Conservation (phyloP, 2,329 filamentous ascomycete genomes). For the Clonostachys sp. region DNA sequence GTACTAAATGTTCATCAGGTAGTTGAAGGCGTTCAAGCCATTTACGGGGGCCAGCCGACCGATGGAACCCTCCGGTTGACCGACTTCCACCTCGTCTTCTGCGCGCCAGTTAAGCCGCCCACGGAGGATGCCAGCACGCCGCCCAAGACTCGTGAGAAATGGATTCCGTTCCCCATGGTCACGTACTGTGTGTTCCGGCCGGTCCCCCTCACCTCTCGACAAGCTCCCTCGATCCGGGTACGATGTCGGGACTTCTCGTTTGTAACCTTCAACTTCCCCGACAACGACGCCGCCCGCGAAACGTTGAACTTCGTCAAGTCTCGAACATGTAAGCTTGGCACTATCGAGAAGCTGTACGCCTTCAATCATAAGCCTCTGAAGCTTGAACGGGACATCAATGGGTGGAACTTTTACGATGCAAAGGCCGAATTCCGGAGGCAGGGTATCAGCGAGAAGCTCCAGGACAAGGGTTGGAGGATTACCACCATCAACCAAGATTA, state of each 20-base stretch:
- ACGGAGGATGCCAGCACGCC: slow-evolving; percentile 11
- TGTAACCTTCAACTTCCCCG: slow-evolving; percentile 81
- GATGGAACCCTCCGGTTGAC: slow-evolving; percentile 56
- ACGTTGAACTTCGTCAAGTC: slow-evolving; percentile 82
- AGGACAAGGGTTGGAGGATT: slow-evolving; percentile 80
- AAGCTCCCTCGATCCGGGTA: slow-evolving; percentile 78
- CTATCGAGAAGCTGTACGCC: slow-evolving; percentile 85
- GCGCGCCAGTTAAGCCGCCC: slow-evolving; percentile 23
- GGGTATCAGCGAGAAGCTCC: slow-evolving; percentile 78
- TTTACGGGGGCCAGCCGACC: slow-evolving; percentile 53
- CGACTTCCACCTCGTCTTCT: slow-evolving; percentile 57
- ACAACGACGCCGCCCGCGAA: slow-evolving; percentile 71
- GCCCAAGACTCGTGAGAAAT: slow-evolving; percentile 60
- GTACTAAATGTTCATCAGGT: slow-evolving; percentile 21
- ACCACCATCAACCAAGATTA: slow-evolving; percentile 89
- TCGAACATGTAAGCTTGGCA: slow-evolving; percentile 76
- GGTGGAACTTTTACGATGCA: slow-evolving; percentile 83
- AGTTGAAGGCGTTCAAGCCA: slow-evolving; percentile 55
- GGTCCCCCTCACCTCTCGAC: slow-evolving; percentile 61
- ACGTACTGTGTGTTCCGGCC: slow-evolving; percentile 74
- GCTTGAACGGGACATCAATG: slow-evolving; percentile 69
- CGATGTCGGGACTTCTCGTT: slow-evolving; percentile 92
- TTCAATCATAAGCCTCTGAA: slow-evolving; percentile 77
- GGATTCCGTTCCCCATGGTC: slow-evolving; percentile 95
- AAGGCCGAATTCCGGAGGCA: slow-evolving; percentile 81